A percentile compares a stretch with the other conserved stretches of the same genome.
Conservation (phyloP, 768 basidiomycete genomes). For the Mycena latifolia region DNA sequence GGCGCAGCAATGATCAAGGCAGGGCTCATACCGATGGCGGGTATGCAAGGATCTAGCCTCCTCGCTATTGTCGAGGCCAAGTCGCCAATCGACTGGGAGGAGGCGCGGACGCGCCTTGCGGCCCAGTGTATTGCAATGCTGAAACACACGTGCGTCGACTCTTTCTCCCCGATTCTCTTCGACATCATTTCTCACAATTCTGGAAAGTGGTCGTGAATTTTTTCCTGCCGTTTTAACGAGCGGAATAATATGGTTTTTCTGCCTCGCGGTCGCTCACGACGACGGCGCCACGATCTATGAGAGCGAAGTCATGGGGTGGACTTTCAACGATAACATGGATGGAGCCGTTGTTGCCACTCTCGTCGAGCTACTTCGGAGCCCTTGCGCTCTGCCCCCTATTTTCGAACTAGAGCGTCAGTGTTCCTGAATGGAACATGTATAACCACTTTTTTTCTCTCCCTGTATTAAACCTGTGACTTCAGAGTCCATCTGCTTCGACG, state of each 20-base stretch:
- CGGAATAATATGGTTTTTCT: neutral
- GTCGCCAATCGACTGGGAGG: conserved; percentile 3
- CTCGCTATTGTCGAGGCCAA: conserved; percentile 11
- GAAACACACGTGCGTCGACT: conserved; percentile 5
- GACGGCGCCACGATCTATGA: conserved; percentile 8
- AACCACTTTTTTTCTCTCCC: no score
- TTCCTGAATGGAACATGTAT: no score
- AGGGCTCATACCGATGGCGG: neutral
- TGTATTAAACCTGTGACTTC: no score
- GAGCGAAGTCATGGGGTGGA: neutral
- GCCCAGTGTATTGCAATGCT: conserved; percentile 7
- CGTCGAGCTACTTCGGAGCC: conserved; percentile 1
- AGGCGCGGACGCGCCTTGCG: conserved; percentile 10
- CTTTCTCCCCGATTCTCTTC: neutral
- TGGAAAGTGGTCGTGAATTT: neutral
- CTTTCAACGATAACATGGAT: neutral
- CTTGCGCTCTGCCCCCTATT: neutral
- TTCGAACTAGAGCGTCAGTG: neutral
- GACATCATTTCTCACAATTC: neutral
- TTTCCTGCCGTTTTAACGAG: conserved; percentile 13
- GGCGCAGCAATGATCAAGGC: neutral
- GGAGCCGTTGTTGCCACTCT: neutral
- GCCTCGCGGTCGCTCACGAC: conserved; percentile 1
- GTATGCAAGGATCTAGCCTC: neutral
- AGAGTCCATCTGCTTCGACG: no score